These are phyloP conservation scores for Pleomassaria siparia DNA, from an alignment of 2,329 filamentous ascomycete genomes.

Conservation along the genomic window DNA sequence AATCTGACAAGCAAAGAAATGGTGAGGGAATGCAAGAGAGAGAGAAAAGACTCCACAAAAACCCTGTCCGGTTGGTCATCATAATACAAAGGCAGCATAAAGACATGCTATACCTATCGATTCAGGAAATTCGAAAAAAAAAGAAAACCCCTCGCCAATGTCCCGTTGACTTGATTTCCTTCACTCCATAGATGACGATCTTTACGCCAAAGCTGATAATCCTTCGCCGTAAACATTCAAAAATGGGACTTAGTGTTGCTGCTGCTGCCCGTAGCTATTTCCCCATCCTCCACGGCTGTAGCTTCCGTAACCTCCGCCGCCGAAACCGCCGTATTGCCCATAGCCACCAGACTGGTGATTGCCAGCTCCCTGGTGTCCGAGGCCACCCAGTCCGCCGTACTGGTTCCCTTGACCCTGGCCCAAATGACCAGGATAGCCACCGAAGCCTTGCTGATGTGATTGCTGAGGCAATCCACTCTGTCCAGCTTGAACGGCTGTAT, in stretches of 20 bases:
- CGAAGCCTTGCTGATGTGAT: slow-evolving; percentile 59
- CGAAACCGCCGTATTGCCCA: slow-evolving; percentile 46
- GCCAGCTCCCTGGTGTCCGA: slow-evolving; percentile 52
- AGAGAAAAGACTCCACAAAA: slow-evolving; percentile 3
- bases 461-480: slow-evolving; percentile 58
- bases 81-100: slow-evolving; percentile 11
- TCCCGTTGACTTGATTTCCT: slow-evolving; percentile 1
- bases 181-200: neutral
- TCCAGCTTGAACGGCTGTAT: slow-evolving; percentile 53
- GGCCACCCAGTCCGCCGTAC: slow-evolving; percentile 56
- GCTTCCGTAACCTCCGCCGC: slow-evolving; percentile 45
- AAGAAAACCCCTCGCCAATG: slow-evolving; percentile 6
- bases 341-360: slow-evolving; percentile 47
- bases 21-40: slow-evolving; percentile 5
- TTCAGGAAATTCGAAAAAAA: slow-evolving; percentile 1
- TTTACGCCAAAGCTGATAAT: neutral
- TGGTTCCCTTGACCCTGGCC: slow-evolving; percentile 53
- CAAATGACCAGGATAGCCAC: slow-evolving; percentile 56
- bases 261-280: slow-evolving; percentile 48
- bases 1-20: neutral
- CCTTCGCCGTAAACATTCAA: neutral
- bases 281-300: slow-evolving; percentile 53
- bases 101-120: slow-evolving; percentile 1
- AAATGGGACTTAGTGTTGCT: slow-evolving; percentile 7
- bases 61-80: slow-evolving; percentile 4